Conservation (phyloP, 1,139 yeast genomes). For the Hansenula anomala region DNA sequence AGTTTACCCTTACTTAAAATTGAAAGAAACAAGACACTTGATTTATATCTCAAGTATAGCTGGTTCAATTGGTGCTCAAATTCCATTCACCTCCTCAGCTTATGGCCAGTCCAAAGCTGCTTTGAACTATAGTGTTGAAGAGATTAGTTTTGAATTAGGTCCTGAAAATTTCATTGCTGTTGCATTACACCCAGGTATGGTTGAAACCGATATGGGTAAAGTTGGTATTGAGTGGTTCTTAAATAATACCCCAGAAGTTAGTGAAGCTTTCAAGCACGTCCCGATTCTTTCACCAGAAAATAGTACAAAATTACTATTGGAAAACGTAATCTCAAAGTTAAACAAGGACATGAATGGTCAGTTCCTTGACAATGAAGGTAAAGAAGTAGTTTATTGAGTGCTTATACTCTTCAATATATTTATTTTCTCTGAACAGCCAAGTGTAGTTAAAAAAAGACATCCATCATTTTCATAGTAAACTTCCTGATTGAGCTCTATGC, state of each 20-base stretch:
- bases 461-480: conserved; percentile 3
- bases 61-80: conserved; percentile 16
- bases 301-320: background rate
- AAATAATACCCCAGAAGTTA: background rate
- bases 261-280: too few relatives aligned
- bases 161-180: conserved; percentile 23
- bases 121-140: conserved; percentile 23
- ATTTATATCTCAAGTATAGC: conserved; percentile 20
- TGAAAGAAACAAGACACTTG: conserved; percentile 13
- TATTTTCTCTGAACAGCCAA: too few relatives aligned
- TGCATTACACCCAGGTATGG: conserved; percentile 30
- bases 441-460: too few relatives aligned
- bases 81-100: conserved; percentile 15
- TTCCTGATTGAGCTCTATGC: conserved; percentile 14
- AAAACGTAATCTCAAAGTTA: background rate
- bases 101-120: conserved; percentile 34
- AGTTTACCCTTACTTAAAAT: conserved; percentile 19
- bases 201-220: background rate
- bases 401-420: too few relatives aligned
- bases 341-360: conserved; percentile 4
- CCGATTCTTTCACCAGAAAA: conserved; percentile 23
- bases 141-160: conserved; percentile 21
- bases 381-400: too few relatives aligned
- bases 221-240: background rate
- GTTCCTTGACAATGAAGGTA: conserved; percentile 3